Percentiles rank a stretch among this genome's conserved stretches.
Conservation (phyloP, 2,329 filamentous ascomycete genomes). For the Cryoendolithus antarcticus region DNA sequence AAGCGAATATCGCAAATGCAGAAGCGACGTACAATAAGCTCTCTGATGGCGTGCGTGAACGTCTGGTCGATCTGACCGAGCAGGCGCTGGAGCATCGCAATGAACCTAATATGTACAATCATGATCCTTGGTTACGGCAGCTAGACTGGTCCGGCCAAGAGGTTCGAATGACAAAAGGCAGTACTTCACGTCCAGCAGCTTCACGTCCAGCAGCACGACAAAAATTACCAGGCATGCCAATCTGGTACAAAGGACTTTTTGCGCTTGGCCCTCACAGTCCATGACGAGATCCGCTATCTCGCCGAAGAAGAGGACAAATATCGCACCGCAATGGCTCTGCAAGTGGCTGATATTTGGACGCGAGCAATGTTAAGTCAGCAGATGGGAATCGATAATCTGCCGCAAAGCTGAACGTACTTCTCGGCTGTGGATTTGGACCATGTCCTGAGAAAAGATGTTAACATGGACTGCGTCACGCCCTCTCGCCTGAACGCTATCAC, state of each 20-base stretch:
- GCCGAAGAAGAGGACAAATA: conserved; percentile 80
- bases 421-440: conserved; percentile 90
- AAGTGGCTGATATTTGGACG: conserved; percentile 92
- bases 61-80: conserved; percentile 60
- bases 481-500: conserved; percentile 68
- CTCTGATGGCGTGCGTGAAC: conserved; percentile 61
- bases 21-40: conserved; percentile 73
- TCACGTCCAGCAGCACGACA: conserved; percentile 68
- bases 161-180: conserved; percentile 79
- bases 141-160: conserved; percentile 94
- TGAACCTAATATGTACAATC: conserved; percentile 54
- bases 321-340: conserved; percentile 78
- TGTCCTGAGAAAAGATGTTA: conserved; percentile 92
- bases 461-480: conserved; percentile 94
- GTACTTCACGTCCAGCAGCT: conserved; percentile 67
- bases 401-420: conserved; percentile 90
- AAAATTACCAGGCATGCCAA: conserved; percentile 87
- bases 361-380: conserved; percentile 95
- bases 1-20: conserved; percentile 68
- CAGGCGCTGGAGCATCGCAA: conserved; percentile 65
- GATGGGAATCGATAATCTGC: conserved; percentile 87
- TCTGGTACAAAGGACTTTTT: conserved; percentile 93
- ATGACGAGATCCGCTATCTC: conserved; percentile 93
- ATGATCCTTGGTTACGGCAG: conserved; percentile 84
- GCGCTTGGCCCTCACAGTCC: conserved; percentile 83